Percentiles rank a stretch among this genome's conserved stretches.
These are phyloP conservation scores for Massospora cicadina DNA, from an alignment of 371 early-diverging fungal genomes.

Conservation along the genomic window DNA sequence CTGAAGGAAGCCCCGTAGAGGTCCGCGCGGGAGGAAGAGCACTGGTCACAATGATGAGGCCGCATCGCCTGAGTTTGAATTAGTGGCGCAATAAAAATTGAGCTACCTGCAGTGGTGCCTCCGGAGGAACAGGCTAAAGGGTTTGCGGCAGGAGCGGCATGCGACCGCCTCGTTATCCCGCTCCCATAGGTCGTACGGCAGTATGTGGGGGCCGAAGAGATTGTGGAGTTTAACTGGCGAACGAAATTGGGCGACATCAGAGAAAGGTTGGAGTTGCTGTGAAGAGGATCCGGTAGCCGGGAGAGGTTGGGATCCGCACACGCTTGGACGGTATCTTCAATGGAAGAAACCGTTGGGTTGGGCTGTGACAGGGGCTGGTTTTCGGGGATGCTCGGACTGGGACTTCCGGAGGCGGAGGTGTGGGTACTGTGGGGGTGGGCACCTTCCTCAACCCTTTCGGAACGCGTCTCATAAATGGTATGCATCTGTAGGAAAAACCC, in stretches of 20 bases:
- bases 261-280: conserved; percentile 5
- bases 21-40: background rate
- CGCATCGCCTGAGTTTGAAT: conserved; percentile 3
- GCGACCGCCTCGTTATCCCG: background rate
- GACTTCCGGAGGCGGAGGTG: background rate
- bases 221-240: background rate
- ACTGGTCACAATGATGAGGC: conserved; percentile 7
- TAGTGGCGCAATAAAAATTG: background rate
- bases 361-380: background rate
- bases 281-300: conserved; percentile 1
- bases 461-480: background rate
- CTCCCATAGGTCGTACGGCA: conserved; percentile 9
- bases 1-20: background rate
- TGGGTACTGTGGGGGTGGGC: background rate
- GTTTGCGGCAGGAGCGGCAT: conserved; percentile 1
- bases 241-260: background rate
- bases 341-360: background rate
- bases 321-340: background rate
- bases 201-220: background rate
- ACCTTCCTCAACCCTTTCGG: background rate
- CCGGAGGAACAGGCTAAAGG: conserved; percentile 3
- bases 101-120: conserved; percentile 10
- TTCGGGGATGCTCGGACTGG: background rate
- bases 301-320: background rate
- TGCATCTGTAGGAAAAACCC: background rate